Base-by-base conservation (phyloP, 768 basidiomycete species). In the Suillus tomentosus region DNA sequence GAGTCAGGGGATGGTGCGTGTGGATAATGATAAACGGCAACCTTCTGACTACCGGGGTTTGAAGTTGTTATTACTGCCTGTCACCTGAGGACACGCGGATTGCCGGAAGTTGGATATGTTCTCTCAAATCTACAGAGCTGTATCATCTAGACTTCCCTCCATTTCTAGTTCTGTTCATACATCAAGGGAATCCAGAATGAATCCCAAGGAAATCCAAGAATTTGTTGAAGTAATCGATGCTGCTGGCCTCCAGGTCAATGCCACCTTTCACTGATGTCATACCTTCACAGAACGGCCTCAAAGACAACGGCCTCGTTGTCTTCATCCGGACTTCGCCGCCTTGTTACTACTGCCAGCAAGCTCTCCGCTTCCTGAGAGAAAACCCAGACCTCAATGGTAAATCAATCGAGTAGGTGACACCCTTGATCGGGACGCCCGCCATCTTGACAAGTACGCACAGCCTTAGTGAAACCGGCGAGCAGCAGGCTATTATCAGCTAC, bases 111-210 rank as follows among this genome's bases (percentile, higher is more conserved):
- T 54, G 34, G 15, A 63, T 47, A 63, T 63, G 62, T 37, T 63
- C 36, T 63, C 62, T n/a, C 58, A 61, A 22, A 27, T 63, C 22
- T 63, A 48, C 13, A 62, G 58, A 63, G 42, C 62, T 17, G 15
- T 63, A 7, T 63, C 62, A 43, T 63, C 62, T 48, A 63, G 58
- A 47, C 27, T 63, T 42, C 57, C 57, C 40, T 58, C 57, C 27
- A 31, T 58, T 6, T 58, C 57, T 17, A 58, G 24, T 19, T 58
- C 57, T 24, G 11, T 27, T 58, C 24, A 13, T 11, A 58, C 57
- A 11, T 31, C 57, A 1, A 42, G 40, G 13, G 24, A 24, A 57
- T 31, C 57, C 27, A 58, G 57, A 31, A 58, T 58, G 57, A 31
- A 58, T 3, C 24, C 39, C 9, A 57, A 57, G 15, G 9, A 57